Evolutionary conservation across 192 early-diverging fungal species (phyloP), one percentile per base, ranked within the genome.

Genomic region (Backusella circina): DNA sequence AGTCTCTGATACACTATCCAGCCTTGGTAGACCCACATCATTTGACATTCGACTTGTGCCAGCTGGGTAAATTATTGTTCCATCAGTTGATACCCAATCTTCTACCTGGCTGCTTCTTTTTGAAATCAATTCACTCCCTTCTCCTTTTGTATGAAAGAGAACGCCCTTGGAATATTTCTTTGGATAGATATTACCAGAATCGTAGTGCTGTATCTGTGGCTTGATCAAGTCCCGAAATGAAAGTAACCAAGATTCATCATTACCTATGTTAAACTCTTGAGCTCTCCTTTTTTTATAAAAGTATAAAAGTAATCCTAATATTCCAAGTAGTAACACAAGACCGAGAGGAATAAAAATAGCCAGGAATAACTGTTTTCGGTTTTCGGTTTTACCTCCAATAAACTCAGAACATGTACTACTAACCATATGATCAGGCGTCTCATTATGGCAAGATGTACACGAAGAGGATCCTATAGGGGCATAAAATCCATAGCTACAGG

Each of bases 331-430:
- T 1, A 76, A 10, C 23, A 47, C 13, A 12, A 71, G 6, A 10
- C 67, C 44, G 38, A 76, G 61, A 23, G 75, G 75, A 31, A 76
- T 69, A 37, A 76, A 50, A 32, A 76, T 61, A 1, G 75, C 41
- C 41, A 76, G 13, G 5, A 41, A 39, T 35, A 71, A 2, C 12
- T 54, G 68, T n/a, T 26, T 57, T 13, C 37, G 16, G 16, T 12
- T n/a, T 21, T 15, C 36, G 3, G 64, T 12, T 44, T 70, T n/a
- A 30, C 35, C 15, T 1, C 18, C 13, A 39, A 76, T 18, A 37
- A 61, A 76, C 9, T 13, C 2, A 26, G 35, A 23, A 28, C 75
- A 76, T 37, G 39, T 32, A n/a, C 30, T 38, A 13, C 35, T 44
- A 9, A 54, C 35, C 15, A 7, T 26, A 21, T 36, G 64, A 33